A percentile compares a stretch with the other conserved stretches of the same genome.
Evolutionary conservation across 2,329 filamentous ascomycete species (phyloP).

Genomic region (Colletotrichum spaethianum): DNA sequence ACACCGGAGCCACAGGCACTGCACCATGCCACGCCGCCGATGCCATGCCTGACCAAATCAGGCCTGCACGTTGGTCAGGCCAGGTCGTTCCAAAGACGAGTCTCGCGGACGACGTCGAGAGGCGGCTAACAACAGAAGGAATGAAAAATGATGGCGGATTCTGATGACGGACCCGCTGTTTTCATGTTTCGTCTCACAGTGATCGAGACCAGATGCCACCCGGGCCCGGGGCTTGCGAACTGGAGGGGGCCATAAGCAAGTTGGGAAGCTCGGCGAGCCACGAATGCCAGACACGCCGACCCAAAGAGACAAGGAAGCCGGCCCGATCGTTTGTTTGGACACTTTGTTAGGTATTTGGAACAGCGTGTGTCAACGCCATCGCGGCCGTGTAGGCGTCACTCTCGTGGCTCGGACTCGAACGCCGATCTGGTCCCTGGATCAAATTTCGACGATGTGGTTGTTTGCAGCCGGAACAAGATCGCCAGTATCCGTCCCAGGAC

Average conservation of each 20-base stretch:
- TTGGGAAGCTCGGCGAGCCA: conserved; percentile 15
- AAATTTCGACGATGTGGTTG: neutral
- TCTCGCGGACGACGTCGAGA: conserved; percentile 24
- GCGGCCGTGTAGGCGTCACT: conserved; percentile 8
- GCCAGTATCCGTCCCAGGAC: conserved; percentile 6
- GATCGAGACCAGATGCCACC: conserved; percentile 30
- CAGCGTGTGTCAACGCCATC: conserved; percentile 6
- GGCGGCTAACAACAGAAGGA: conserved; percentile 16
- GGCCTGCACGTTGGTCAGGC: conserved; percentile 14
- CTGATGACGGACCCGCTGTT: conserved; percentile 26
- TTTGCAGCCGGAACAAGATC: conserved; percentile 22
- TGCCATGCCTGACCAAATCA: conserved; percentile 1
- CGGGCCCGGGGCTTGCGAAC: conserved; percentile 36
- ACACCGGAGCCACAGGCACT: neutral
- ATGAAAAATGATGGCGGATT: conserved; percentile 21
- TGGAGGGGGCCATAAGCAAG: conserved; percentile 34
- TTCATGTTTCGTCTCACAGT: conserved; percentile 34
- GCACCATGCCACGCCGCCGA: neutral
- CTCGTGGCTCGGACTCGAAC: conserved; percentile 11
- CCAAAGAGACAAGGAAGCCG: conserved; percentile 19
- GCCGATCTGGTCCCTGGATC: conserved; percentile 26
- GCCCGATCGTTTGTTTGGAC: conserved; percentile 8
- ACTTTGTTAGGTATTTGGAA: neutral
- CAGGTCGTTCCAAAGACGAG: conserved; percentile 19
- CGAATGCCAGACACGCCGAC: conserved; percentile 23